A percentile compares a stretch with the other conserved stretches of the same genome.
Evolutionary conservation across 768 basidiomycete species (phyloP).

Genomic region (Tricholoma sp.): DNA sequence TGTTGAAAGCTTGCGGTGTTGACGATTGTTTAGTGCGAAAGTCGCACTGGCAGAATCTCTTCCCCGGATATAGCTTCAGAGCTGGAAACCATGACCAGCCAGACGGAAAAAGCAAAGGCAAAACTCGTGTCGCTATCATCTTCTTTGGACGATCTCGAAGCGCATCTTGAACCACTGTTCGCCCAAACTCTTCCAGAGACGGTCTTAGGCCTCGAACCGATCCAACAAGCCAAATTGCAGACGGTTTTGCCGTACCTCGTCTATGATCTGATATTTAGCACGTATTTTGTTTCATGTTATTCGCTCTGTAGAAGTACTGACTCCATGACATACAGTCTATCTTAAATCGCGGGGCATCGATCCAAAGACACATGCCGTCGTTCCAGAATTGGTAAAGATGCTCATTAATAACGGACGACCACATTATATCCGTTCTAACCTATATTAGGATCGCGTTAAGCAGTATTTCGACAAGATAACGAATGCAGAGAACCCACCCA

Average conservation of each 20-base stretch:
- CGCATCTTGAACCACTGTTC: slow-evolving; percentile 60
- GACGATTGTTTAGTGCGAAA: slow-evolving; percentile 23
- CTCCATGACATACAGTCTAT: slow-evolving; percentile 50
- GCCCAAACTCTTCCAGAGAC: slow-evolving; percentile 65
- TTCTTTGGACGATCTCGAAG: slow-evolving; percentile 69
- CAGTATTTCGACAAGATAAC: slow-evolving; percentile 83
- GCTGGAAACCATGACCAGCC: slow-evolving; percentile 41
- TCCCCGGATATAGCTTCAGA: too few species aligned
- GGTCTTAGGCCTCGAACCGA: slow-evolving; percentile 54
- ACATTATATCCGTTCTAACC: slow-evolving; percentile 1
- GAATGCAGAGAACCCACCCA: slow-evolving; percentile 62
- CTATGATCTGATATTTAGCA: slow-evolving; percentile 85
- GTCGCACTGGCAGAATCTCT: too few species aligned
- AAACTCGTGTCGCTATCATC: slow-evolving; percentile 44
- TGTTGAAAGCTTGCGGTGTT: too few species aligned
- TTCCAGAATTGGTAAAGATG: slow-evolving; percentile 58
- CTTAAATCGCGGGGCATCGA: slow-evolving; percentile 77
- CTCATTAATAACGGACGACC: not conserved
- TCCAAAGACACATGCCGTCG: slow-evolving; percentile 71
- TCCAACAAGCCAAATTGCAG: slow-evolving; percentile 82
- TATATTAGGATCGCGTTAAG: slow-evolving; percentile 62
- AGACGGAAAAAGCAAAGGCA: slow-evolving; percentile 40
- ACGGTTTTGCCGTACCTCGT: slow-evolving; percentile 75
- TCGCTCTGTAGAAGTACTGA: not conserved
- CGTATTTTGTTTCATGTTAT: slow-evolving; percentile 18